These are phyloP conservation scores for Penicillium sp. DNA, from an alignment of 2,329 filamentous ascomycete species.

Conservation along the genomic window DNA sequence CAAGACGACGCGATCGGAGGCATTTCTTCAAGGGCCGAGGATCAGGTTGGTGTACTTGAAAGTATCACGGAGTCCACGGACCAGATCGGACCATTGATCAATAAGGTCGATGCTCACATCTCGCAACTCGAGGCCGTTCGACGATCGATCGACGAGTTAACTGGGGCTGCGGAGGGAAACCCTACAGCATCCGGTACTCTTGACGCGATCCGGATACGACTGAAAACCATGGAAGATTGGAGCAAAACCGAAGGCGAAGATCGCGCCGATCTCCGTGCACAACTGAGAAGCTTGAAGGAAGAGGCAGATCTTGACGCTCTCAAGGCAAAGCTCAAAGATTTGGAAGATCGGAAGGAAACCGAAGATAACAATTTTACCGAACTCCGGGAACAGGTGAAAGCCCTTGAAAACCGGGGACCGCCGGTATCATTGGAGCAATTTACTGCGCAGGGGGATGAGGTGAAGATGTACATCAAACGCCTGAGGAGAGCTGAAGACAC, in stretches of 20 bases:
- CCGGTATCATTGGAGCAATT: neutral
- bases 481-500: neutral
- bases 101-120: neutral
- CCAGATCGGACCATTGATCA: constrained; percentile 5
- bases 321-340: neutral
- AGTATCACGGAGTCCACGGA: constrained; percentile 1
- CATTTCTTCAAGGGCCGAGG: neutral
- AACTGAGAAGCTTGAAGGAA: neutral
- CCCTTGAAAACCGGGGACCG: neutral
- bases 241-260: neutral
- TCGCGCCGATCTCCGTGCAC: neutral
- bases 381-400: neutral
- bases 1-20: neutral
- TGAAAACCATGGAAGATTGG: neutral
- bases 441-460: neutral
- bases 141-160: neutral
- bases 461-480: neutral
- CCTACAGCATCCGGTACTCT: neutral
- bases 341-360: neutral
- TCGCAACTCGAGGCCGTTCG: neutral
- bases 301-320: neutral
- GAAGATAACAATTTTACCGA: too few species aligned
- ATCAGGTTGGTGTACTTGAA: constrained; percentile 3
- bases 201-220: neutral
- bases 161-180: neutral